Evolutionary conservation across 2,329 filamentous ascomycete species (phyloP).

Genomic region (Cyphellophora attinorum): DNA sequence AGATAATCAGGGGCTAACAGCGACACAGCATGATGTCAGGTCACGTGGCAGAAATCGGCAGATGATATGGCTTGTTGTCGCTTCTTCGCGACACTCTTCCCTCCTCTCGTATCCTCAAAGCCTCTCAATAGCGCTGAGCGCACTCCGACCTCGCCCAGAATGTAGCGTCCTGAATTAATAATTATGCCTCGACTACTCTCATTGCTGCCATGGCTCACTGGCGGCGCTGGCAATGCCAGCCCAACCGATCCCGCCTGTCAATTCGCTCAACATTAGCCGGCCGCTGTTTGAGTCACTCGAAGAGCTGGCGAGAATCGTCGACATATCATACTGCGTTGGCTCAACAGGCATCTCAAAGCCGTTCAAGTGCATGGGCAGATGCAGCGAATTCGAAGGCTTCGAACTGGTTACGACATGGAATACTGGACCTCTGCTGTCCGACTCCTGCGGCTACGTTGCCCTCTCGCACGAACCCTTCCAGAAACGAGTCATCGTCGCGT

Average conservation of each 20-base stretch:
- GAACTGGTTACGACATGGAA: constrained; percentile 80
- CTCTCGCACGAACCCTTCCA: constrained; percentile 59
- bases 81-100: too few relatives aligned
- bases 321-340: constrained; percentile 90
- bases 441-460: constrained; percentile 89
- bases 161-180: too few relatives aligned
- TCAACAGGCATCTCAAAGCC: constrained; percentile 71
- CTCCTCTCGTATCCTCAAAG: too few relatives aligned
- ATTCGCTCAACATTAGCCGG: constrained; percentile 38
- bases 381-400: constrained; percentile 70
- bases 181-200: not conserved
- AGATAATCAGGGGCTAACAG: too few relatives aligned
- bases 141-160: too few relatives aligned
- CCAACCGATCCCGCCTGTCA: constrained; percentile 4
- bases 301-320: constrained; percentile 80
- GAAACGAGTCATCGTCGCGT: constrained; percentile 70
- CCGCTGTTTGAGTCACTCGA: constrained; percentile 72
- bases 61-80: too few relatives aligned
- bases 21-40: too few relatives aligned
- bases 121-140: too few relatives aligned
- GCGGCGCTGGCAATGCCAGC: not conserved
- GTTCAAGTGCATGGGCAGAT: constrained; percentile 77
- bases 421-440: constrained; percentile 74
- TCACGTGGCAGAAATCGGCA: too few relatives aligned
- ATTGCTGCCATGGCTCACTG: not conserved